Evolutionary conservation across 352 stramenopile species (phyloP).

Genomic region (Pythium scleroteichum): DNA sequence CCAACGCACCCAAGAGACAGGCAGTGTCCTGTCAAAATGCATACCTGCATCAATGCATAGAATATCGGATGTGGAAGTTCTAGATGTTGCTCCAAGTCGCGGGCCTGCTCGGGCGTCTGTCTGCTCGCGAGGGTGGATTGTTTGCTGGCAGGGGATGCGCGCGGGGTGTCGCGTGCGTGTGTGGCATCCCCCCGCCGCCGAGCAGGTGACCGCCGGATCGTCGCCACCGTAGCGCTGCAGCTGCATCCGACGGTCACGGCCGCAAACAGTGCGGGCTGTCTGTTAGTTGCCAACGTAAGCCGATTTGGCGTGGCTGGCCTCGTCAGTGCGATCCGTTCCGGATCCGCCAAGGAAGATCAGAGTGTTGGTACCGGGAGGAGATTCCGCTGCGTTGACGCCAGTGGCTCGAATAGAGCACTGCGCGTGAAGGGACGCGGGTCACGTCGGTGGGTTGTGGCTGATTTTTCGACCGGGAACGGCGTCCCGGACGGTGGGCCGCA

Average conservation of each 20-base stretch:
- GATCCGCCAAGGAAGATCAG: too few relatives aligned
- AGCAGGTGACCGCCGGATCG: not conserved
- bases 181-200: not conserved
- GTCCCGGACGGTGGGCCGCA: not conserved
- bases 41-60: slow-evolving; percentile 6
- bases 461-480: slow-evolving; percentile 4
- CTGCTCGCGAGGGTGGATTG: slow-evolving; percentile 10
- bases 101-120: slow-evolving; percentile 17
- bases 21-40: not conserved
- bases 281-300: too few relatives aligned
- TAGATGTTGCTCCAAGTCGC: slow-evolving; percentile 4
- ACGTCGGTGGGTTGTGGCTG: slow-evolving; percentile 15
- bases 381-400: slow-evolving; percentile 8
- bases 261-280: too few relatives aligned
- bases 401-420: slow-evolving; percentile 20
- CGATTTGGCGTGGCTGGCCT: too few relatives aligned
- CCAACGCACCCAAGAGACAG: not conserved
- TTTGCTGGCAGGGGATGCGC: slow-evolving; percentile 4
- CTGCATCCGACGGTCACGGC: too few relatives aligned
- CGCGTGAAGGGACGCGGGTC: slow-evolving; percentile 22
- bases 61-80: not conserved
- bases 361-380: not conserved
- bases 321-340: too few relatives aligned
- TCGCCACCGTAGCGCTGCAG: not conserved
- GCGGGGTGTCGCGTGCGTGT: slow-evolving; percentile 1